Conservation (phyloP, 2,329 filamentous ascomycete genomes). For the Pseudocercospora fuligena region DNA sequence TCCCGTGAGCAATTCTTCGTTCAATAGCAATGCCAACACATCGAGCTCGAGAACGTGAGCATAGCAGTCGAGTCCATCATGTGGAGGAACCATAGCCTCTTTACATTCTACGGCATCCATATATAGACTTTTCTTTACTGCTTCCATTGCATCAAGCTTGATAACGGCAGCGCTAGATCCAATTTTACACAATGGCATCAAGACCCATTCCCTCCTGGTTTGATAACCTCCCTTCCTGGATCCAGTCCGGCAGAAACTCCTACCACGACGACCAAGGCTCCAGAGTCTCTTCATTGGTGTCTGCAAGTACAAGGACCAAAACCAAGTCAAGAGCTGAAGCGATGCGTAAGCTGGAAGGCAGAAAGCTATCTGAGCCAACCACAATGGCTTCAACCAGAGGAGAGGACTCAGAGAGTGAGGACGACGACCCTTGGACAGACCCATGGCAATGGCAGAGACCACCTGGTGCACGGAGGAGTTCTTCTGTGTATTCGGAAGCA, state of each 20-base stretch:
- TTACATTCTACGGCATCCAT: neutral
- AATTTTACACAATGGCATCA: neutral
- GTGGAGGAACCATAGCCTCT: neutral
- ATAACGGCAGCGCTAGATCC: neutral
- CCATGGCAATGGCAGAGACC: slow-evolving; percentile 3
- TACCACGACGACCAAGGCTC: neutral
- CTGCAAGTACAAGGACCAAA: slow-evolving; percentile 9
- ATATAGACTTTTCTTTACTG: neutral
- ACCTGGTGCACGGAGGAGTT: neutral
- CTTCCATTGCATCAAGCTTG: neutral
- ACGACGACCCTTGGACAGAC: slow-evolving; percentile 11
- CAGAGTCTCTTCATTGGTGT: slow-evolving; percentile 1
- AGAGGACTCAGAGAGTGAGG: slow-evolving; percentile 1
- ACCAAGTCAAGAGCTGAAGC: slow-evolving; percentile 12
- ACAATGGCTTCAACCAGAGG: neutral
- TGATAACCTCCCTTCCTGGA: slow-evolving; percentile 11
- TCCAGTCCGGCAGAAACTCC: neutral
- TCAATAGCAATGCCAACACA: neutral
- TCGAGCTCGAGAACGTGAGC: neutral
- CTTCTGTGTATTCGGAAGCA: neutral
- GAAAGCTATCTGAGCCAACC: neutral
- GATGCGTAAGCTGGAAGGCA: slow-evolving; percentile 13
- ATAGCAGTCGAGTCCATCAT: neutral
- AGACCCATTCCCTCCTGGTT: slow-evolving; percentile 1
- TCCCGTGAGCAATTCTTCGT: neutral